Base-by-base conservation (phyloP, 139 green algal species). In the Protoeuglena noctilucae region DNA sequence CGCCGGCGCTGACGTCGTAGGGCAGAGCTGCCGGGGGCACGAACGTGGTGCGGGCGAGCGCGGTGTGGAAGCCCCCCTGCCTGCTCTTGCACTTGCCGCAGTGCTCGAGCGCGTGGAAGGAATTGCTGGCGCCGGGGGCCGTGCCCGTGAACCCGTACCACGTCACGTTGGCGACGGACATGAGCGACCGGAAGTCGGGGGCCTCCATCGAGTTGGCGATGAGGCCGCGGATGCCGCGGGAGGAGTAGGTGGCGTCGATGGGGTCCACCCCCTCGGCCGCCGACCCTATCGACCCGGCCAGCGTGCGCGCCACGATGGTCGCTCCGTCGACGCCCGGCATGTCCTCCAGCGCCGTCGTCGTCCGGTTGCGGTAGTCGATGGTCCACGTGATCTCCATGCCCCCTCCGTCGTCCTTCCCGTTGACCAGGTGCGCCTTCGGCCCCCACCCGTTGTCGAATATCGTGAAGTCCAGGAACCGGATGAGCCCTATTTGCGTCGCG, bases 371-470 rank as follows among this genome's bases (percentile, higher is more conserved):
- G 58, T 68, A 56, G 58, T 77, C 70, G 3, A 65, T 26, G 0
- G 71, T 52, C 65, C 65, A 75, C 3, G 64, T 58, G 19, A 81
- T 41, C 61, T 81, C 73, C 21, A 73, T 53, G 39, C 49, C 51
- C 12, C 55, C 69, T 2, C 66, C 73, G 41, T 77, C 58, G 47
- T 81, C 72, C 40, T 81, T 81, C n/a, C 69, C 69, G 50, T 75
- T 75, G 30, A 73, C 58, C 2, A 73, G 28, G 49, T 75, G 63
- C 50, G 48, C 41, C 0, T 45, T 16, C 23, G 73, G 73, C 26
- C 69, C 73, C 3, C 23, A 65, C 17, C 73, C 73, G 51, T 70
- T 71, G 56, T 81, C 73, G 7, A 61, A 70, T 12, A 76, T 3
- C 0, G 62, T 72, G 34, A 77, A 60, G 60, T 78, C 70, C 12